phyloP scores from a whole-genome alignment of 2,329 filamentous ascomycete species.

The Arthrinium puccinioides region DNA sequence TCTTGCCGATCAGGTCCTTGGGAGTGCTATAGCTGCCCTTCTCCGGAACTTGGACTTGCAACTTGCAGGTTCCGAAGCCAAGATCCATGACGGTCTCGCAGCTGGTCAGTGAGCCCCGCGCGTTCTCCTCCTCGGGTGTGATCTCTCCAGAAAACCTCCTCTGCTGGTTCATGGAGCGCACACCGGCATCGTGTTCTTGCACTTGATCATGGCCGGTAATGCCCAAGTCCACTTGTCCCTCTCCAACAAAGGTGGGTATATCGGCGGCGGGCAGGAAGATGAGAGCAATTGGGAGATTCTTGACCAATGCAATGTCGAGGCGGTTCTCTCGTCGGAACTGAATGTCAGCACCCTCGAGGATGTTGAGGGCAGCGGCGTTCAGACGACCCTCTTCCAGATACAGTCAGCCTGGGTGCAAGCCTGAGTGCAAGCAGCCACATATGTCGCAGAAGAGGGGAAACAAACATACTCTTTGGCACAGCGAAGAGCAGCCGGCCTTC shows the following conservation, averaged over 20 bases:
- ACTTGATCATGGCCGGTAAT: slow-evolving; percentile 95
- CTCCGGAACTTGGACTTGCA: slow-evolving; percentile 94
- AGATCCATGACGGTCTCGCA: slow-evolving; percentile 87
- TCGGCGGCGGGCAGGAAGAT: slow-evolving; percentile 96
- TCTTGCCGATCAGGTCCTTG: slow-evolving; percentile 80
- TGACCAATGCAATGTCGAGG: slow-evolving; percentile 94
- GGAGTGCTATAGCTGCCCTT: slow-evolving; percentile 66
- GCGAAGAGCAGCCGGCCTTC: slow-evolving; percentile 92
- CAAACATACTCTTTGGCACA: slow-evolving; percentile 83
- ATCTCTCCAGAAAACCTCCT: slow-evolving; percentile 39
- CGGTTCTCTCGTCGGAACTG: slow-evolving; percentile 93
- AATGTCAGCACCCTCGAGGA: slow-evolving; percentile 89
- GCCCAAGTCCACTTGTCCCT: slow-evolving; percentile 86
- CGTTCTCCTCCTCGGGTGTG: slow-evolving; percentile 33
- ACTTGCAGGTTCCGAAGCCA: slow-evolving; percentile 81
- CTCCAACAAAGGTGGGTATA: slow-evolving; percentile 94
- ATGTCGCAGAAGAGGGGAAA: slow-evolving; percentile 15
- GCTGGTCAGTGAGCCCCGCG: slow-evolving; percentile 41
- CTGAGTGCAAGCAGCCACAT: slow-evolving; percentile 7
- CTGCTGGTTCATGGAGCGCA: slow-evolving; percentile 40
- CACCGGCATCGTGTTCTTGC: slow-evolving; percentile 72
- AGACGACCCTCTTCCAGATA: slow-evolving; percentile 98
- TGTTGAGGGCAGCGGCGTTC: slow-evolving; percentile 78
- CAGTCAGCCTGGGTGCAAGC: no score
- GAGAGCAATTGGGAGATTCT: slow-evolving; percentile 91